Evolutionary conservation across 169 alveolate genomes (phyloP).

Genomic region (Eimeria falciformis): DNA sequence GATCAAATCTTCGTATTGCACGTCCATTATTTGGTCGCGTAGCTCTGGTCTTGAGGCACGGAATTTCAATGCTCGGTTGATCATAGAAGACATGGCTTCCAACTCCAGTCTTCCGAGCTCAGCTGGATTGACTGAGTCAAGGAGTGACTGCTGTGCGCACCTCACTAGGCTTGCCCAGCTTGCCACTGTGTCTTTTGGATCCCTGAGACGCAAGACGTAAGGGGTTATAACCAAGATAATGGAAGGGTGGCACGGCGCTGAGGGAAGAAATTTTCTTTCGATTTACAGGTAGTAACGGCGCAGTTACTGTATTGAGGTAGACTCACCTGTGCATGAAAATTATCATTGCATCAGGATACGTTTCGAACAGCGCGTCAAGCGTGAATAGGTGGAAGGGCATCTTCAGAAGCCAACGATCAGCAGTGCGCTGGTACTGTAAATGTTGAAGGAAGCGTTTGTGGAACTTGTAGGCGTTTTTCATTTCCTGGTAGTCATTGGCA

Average conservation of each 20-base stretch:
- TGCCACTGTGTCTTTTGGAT: slow-evolving; percentile 80
- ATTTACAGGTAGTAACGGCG: no score
- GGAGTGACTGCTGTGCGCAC: slow-evolving; percentile 77
- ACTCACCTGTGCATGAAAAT: slow-evolving; percentile 77
- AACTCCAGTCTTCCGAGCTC: slow-evolving; percentile 78
- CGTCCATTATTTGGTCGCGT: slow-evolving; percentile 74
- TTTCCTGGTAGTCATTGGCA: slow-evolving; percentile 73
- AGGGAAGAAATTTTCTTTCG: no score
- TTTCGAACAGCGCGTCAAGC: slow-evolving; percentile 79
- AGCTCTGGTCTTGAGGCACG: slow-evolving; percentile 73
- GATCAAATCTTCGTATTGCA: slow-evolving; percentile 79
- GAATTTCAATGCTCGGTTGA: slow-evolving; percentile 74
- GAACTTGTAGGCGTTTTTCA: slow-evolving; percentile 76
- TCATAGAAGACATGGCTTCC: slow-evolving; percentile 79
- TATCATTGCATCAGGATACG: slow-evolving; percentile 80
- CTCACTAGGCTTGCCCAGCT: slow-evolving; percentile 80
- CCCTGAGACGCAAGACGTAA: slow-evolving; percentile 57
- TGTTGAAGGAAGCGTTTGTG: slow-evolving; percentile 81
- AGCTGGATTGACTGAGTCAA: slow-evolving; percentile 76
- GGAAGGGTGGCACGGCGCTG: no score
- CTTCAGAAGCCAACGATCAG: slow-evolving; percentile 79
- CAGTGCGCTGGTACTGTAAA: slow-evolving; percentile 79
- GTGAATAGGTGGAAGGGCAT: slow-evolving; percentile 81
- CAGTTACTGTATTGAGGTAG: no score
- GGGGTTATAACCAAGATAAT: no score